A percentile compares a stretch with the other conserved stretches of the same genome.
Conservation (phyloP, 2,329 filamentous ascomycete species). For the Diaporthe aspalathi region DNA sequence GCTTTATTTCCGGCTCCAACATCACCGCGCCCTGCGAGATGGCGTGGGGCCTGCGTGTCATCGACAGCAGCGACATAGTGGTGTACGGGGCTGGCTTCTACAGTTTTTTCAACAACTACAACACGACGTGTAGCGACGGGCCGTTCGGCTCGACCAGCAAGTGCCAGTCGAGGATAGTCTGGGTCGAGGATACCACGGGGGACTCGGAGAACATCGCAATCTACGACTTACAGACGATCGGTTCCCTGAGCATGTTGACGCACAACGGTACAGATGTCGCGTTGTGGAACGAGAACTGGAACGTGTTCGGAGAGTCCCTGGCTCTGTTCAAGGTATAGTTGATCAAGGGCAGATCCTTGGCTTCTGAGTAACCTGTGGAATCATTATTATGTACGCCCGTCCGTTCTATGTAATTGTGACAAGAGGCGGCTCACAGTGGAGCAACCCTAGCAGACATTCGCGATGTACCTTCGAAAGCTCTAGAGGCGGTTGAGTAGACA, state of each 20-base stretch:
- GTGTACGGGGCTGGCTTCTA: constrained; percentile 75
- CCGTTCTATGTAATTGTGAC: too few relatives aligned
- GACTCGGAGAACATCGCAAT: constrained; percentile 44
- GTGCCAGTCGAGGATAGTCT: constrained; percentile 60
- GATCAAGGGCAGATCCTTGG: not conserved
- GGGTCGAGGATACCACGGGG: constrained; percentile 36
- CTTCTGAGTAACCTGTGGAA: not conserved
- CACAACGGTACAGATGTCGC: constrained; percentile 48
- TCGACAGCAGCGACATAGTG: constrained; percentile 64
- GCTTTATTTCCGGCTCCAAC: constrained; percentile 31
- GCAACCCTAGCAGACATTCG: too few relatives aligned
- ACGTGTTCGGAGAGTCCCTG: constrained; percentile 48
- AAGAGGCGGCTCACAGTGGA: too few relatives aligned
- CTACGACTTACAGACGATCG: constrained; percentile 57
- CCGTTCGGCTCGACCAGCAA: constrained; percentile 48
- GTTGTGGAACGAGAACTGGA: constrained; percentile 50
- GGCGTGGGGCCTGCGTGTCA: constrained; percentile 74
- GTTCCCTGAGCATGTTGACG: constrained; percentile 52
- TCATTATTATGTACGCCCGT: not conserved
- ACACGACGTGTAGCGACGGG: constrained; percentile 56
- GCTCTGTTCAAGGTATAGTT: constrained; percentile 41
- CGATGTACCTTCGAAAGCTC: too few relatives aligned
- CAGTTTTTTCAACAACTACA: constrained; percentile 76
- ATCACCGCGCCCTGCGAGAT: constrained; percentile 59
- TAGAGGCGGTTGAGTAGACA: too few relatives aligned